These are phyloP conservation scores for Neonothopanus nambi DNA, from an alignment of 1,284 basidiomycete species.

Conservation along the genomic window DNA sequence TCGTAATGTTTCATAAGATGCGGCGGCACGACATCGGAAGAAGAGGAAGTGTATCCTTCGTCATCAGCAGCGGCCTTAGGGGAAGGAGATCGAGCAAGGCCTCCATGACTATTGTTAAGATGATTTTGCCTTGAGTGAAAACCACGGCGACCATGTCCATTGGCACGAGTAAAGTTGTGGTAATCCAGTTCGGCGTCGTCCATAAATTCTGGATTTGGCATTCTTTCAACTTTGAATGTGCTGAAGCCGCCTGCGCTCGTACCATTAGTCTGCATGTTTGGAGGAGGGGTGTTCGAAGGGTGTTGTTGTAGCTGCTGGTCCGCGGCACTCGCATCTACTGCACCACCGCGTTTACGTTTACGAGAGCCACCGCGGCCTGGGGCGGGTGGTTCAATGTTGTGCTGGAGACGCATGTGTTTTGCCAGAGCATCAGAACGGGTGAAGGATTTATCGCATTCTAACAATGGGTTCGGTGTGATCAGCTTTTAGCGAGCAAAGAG, in stretches of 20 bases:
- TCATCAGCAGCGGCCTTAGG: constrained; percentile 22
- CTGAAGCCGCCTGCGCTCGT: constrained; percentile 1
- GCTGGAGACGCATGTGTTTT: constrained; percentile 89
- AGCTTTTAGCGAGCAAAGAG: constrained; percentile 4
- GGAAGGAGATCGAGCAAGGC: neutral
- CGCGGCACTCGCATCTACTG: constrained; percentile 19
- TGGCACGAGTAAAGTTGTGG: constrained; percentile 13
- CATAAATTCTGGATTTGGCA: constrained; percentile 2
- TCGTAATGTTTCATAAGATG: constrained; percentile 50
- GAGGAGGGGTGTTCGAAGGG: constrained; percentile 24
- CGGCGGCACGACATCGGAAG: constrained; percentile 48
- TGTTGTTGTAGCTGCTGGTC: constrained; percentile 11
- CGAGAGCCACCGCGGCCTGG: constrained; percentile 69
- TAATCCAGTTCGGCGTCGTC: constrained; percentile 16
- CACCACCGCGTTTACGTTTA: constrained; percentile 63
- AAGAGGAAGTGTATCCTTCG: constrained; percentile 34
- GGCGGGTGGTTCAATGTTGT: constrained; percentile 72
- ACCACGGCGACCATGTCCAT: neutral
- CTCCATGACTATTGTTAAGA: neutral
- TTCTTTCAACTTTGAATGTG: constrained; percentile 10
- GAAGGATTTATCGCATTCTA: constrained; percentile 92
- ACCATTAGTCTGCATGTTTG: constrained; percentile 12
- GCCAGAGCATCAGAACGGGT: constrained; percentile 89
- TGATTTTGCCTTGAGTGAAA: neutral
- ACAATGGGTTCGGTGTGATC: constrained; percentile 2